Conservation (phyloP, 1,284 basidiomycete species). For the Heterobasidion occidentale region DNA sequence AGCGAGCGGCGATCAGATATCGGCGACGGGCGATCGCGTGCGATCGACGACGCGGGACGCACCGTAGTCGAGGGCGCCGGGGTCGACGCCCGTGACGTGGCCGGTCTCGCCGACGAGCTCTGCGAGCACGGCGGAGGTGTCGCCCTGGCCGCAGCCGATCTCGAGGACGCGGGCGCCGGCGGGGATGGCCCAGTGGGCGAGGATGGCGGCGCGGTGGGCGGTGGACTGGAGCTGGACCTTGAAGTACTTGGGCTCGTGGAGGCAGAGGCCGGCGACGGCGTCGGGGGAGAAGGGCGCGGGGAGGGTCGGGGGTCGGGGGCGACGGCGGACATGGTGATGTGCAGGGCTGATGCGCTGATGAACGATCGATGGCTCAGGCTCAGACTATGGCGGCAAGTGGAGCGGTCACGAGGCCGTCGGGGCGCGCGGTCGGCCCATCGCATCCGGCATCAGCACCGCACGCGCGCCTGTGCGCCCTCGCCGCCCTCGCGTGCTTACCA, state of each 20-base stretch:
- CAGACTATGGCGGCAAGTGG: too few species aligned
- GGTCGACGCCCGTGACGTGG: conserved; percentile 33
- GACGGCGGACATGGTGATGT: neutral
- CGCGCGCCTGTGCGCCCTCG: too few species aligned
- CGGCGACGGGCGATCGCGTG: neutral
- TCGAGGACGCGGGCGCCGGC: conserved; percentile 27
- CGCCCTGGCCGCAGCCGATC: conserved; percentile 37
- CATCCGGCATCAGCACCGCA: too few species aligned
- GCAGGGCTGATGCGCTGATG: too few species aligned
- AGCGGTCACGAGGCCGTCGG: too few species aligned
- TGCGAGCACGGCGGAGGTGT: conserved; percentile 32
- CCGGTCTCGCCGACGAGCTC: conserved; percentile 27
- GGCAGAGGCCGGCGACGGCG: conserved; percentile 13
- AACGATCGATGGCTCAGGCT: too few species aligned
- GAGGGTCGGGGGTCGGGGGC: neutral
- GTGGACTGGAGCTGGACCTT: conserved; percentile 19
- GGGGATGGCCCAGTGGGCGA: conserved; percentile 25
- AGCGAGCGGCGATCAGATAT: neutral
- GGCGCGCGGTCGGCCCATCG: too few species aligned
- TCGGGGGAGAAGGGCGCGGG: neutral
- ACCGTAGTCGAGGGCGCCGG: conserved; percentile 32
- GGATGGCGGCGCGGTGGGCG: conserved; percentile 27
- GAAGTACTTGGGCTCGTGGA: conserved; percentile 8
- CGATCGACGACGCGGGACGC: neutral
- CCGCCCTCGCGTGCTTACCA: too few species aligned